These are phyloP conservation scores for Inga leiocalycina DNA, from an alignment of 306 rosid genomes.

Conservation along the genomic window DNA sequence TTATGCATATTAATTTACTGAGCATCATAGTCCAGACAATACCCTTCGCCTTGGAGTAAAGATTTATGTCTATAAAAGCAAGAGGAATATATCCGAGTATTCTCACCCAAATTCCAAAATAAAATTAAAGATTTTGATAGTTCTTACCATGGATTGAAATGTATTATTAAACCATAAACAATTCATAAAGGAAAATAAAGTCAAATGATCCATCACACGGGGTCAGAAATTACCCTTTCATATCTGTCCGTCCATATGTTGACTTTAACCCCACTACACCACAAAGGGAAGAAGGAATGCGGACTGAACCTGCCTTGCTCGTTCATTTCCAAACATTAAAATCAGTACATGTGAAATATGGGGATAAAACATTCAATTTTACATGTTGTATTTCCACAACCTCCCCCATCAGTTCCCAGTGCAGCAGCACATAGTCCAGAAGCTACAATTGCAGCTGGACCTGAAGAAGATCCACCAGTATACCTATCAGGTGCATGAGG, in stretches of 20 bases:
- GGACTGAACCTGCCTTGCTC: slow-evolving; percentile 81
- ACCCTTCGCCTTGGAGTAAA: neutral
- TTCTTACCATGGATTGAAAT: slow-evolving; percentile 7
- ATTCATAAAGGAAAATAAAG: neutral
- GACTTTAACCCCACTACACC: slow-evolving; percentile 95
- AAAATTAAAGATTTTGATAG: slow-evolving; percentile 9
- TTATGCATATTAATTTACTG: neutral
- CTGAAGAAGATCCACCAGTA: slow-evolving; percentile 98
- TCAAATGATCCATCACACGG: slow-evolving; percentile 16
- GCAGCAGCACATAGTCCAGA: slow-evolving; percentile 96
- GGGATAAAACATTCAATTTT: slow-evolving; percentile 30
- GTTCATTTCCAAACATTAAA: slow-evolving; percentile 30
- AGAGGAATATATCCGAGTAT: neutral
- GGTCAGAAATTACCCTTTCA: slow-evolving; percentile 69
- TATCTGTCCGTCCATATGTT: slow-evolving; percentile 79
- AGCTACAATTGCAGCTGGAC: slow-evolving; percentile 97
- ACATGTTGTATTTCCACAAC: slow-evolving; percentile 52
- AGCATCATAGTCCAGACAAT: neutral
- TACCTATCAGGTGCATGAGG: slow-evolving; percentile 95
- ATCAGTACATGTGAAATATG: slow-evolving; percentile 17
- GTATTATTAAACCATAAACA: slow-evolving; percentile 14
- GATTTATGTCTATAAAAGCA: neutral
- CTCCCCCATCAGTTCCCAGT: slow-evolving; percentile 98
- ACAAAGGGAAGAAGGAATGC: slow-evolving; percentile 96
- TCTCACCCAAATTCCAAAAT: slow-evolving; percentile 15